phyloP scores from a whole-genome alignment of 2,329 filamentous ascomycete species.

The Cryphonectria radicalis region DNA sequence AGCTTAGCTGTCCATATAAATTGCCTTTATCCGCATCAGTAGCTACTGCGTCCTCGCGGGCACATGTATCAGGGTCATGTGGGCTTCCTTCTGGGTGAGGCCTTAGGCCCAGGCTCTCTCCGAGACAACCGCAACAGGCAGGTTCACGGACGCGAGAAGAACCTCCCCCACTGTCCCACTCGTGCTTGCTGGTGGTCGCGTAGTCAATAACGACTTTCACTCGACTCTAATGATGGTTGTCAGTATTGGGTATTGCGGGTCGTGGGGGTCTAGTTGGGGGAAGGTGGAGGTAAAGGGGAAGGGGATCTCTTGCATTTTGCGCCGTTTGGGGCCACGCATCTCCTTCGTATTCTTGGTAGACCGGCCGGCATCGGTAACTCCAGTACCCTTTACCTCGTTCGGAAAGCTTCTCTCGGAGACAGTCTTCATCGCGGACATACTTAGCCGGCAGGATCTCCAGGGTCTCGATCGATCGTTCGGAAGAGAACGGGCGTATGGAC shows the following conservation, averaged over 20 bases:
- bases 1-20: background rate
- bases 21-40: background rate
- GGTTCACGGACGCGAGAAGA: background rate
- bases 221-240: background rate
- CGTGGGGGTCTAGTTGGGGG: accelerated
- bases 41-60: background rate
- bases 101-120: background rate
- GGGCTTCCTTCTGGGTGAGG: background rate
- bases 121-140: background rate
- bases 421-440: background rate
- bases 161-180: background rate
- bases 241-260: background rate
- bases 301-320: background rate
- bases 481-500: background rate
- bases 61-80: background rate
- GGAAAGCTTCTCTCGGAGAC: background rate
- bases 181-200: background rate
- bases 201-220: background rate
- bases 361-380: background rate
- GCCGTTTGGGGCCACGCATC: background rate
- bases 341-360: background rate
- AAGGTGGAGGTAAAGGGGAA: background rate
- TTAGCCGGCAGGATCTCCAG: background rate
- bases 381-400: background rate
- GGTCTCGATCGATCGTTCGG: background rate